Evolutionary conservation across 2,329 filamentous ascomycete genomes (phyloP), one percentile per base, ranked within the genome.

Genomic region (Xylaria sp.): DNA sequence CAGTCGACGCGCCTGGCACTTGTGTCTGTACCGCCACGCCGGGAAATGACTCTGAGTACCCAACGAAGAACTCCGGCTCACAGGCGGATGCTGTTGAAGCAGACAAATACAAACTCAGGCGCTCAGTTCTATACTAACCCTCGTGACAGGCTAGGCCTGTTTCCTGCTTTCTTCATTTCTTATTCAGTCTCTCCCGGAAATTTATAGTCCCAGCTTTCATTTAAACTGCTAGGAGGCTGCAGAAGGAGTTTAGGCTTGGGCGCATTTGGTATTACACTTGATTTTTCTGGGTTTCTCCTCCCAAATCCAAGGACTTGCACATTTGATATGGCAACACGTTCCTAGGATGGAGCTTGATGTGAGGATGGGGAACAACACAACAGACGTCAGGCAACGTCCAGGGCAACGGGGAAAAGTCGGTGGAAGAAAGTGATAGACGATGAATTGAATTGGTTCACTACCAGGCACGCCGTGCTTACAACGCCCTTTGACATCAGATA

Each of bases 101-200:
- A 4, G 49, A 53, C 9, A 58, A 59, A 46, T 55, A 59, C 31
- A 63, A 52, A 8, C 7, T 46, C 5, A 51, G 25, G 25, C 45
- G 60, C 56, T 50, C 56, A n/a, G 40, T 15, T 9, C 45, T 42
- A 14, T 52, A 52, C 21, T 55, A 47, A 31, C 25, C 28, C n/a
- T 9, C 23, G 9, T 19, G 2, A 15, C 2, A 49, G 23, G 5
- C 4, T 7, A 17, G n/a, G 17, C n/a, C 1, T 17, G 37, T 31
- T 15, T 8, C n/a, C 1, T 23, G 38, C 21, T 19, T 6, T 8
- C 14, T 51, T 7, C 4, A 40, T 33, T 49, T 4, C 50, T 37
- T 21, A 15, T 37, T 43, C 15, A 14, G n/a, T 35, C 28, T 49
- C 25, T 38, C 8, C n/a, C 15, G 15, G n/a, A 1, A 31, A 1